These are phyloP conservation scores for Pseudogymnoascus sp. DNA, from an alignment of 2,329 filamentous ascomycete species.

Conservation along the genomic window DNA sequence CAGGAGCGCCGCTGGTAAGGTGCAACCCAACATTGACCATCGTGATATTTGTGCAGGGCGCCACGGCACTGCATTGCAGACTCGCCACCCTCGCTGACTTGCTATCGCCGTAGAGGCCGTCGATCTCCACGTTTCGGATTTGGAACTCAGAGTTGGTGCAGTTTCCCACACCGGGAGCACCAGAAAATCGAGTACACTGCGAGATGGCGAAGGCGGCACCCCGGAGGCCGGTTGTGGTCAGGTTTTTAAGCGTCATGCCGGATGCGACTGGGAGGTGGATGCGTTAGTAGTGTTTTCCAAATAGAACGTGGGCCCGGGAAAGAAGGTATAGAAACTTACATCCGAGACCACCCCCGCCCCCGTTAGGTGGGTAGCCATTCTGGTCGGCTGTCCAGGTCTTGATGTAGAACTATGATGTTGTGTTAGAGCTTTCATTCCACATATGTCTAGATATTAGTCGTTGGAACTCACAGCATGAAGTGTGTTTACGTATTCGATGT, in stretches of 20 bases:
- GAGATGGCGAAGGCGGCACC: constrained; percentile 30
- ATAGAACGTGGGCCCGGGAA: background rate
- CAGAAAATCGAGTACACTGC: constrained; percentile 35
- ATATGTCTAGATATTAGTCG: no score
- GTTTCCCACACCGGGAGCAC: constrained; percentile 27
- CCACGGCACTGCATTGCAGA: constrained; percentile 28
- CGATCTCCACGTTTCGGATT: constrained; percentile 28
- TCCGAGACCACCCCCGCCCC: constrained; percentile 49
- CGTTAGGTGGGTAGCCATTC: constrained; percentile 48
- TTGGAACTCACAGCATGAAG: constrained; percentile 33
- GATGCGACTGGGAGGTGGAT: background rate
- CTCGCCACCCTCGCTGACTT: constrained; percentile 20
- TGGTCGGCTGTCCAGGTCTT: constrained; percentile 52
- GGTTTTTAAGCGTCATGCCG: constrained; percentile 33
- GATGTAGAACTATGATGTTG: constrained; percentile 33
- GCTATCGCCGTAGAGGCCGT: constrained; percentile 19
- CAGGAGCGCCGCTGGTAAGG: constrained; percentile 19
- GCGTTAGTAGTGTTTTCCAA: background rate
- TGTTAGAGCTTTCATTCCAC: background rate
- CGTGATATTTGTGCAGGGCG: constrained; percentile 24
- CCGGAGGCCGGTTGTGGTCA: constrained; percentile 25
- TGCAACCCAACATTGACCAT: constrained; percentile 19
- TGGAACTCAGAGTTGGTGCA: constrained; percentile 36
- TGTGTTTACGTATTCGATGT: constrained; percentile 41
- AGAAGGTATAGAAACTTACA: constrained; percentile 17